phyloP scores from a whole-genome alignment of 768 basidiomycete genomes.

The Mycena galericulata region DNA sequence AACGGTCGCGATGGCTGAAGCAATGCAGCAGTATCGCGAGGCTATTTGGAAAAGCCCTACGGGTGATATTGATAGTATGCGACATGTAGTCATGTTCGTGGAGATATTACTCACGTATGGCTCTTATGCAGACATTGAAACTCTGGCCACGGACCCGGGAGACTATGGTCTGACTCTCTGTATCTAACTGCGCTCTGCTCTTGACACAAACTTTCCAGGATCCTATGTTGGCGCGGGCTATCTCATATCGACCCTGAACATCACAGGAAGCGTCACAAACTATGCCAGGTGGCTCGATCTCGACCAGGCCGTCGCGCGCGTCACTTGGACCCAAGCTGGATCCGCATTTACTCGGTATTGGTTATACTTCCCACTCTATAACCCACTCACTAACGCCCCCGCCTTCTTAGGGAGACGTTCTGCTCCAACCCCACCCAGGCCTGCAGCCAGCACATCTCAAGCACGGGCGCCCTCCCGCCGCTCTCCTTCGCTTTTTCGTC shows the following conservation, averaged over 20 bases:
- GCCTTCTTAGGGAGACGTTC: conserved; percentile 71
- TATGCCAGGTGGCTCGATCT: conserved; percentile 80
- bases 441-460: conserved; percentile 69
- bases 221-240: conserved; percentile 78
- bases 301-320: conserved; percentile 68
- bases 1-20: conserved; percentile 54
- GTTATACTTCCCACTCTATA: background rate
- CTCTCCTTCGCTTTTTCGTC: conserved; percentile 60
- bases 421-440: conserved; percentile 75
- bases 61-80: conserved; percentile 68
- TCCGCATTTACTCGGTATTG: conserved; percentile 61
- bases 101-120: conserved; percentile 1
- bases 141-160: conserved; percentile 65
- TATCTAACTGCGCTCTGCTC: conserved; percentile 10
- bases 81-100: background rate
- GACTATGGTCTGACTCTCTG: conserved; percentile 63
- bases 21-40: conserved; percentile 66
- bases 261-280: conserved; percentile 52
- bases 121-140: conserved; percentile 61
- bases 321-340: conserved; percentile 69
- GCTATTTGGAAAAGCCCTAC: conserved; percentile 68
- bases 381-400: background rate
- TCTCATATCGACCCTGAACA: conserved; percentile 62
- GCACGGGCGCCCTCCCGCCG: conserved; percentile 31
- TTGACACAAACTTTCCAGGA: conserved; percentile 53